Base-by-base conservation (phyloP, 2,329 filamentous ascomycete species). In the Colletotrichum lindemuthianum region DNA sequence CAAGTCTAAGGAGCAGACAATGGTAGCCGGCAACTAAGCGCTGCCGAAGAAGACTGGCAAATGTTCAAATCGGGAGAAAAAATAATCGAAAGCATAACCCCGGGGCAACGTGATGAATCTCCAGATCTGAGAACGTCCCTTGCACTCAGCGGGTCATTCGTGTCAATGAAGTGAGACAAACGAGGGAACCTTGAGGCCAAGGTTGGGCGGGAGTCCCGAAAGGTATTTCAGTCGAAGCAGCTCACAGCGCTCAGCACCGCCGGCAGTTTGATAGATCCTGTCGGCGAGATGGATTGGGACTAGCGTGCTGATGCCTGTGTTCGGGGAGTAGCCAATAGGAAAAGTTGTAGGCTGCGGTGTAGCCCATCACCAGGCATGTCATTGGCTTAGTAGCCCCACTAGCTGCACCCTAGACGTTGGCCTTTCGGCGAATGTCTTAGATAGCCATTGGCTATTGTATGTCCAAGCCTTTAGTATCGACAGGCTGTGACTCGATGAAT, bases 251-350 rank as follows among this genome's bases (percentile, higher is more conserved):
- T 34, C 48, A 44, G 59, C 40, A 15, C 36, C 34, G 50, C 24
- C 24, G 16, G 59, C 51, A 54, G 59, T 65, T 60, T 57, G 60
- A 63, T 66, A 70, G 70, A 72, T 66, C 67, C 61, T 60, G 56
- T 80, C 78, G 78, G 78, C 78, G 78, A 80, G 78, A 77, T 78
- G 71, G 70, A 77, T 71, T 59, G 64, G 78, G 78, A 41, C 67
- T 78, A 77, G 78, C 72, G 74, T 53, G 4, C 45, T 15, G 50
- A 16, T 41, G 48, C n/a, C 6, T 2, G 2, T 5, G 16, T 43
- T 16, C 55, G 48, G 43, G 33, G 13, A 2, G 1, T 6, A 39
- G 12, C 78, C 75, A 79, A 78, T 78, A 32, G 72, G 0, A 8
- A 3, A 3, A 1, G 0, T 7, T n/a, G 2, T 8, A 37, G 2